These are phyloP conservation scores for Thinopyrum elongatum DNA, from an alignment of 176 grass and related monocot species.

Conservation along the genomic window DNA sequence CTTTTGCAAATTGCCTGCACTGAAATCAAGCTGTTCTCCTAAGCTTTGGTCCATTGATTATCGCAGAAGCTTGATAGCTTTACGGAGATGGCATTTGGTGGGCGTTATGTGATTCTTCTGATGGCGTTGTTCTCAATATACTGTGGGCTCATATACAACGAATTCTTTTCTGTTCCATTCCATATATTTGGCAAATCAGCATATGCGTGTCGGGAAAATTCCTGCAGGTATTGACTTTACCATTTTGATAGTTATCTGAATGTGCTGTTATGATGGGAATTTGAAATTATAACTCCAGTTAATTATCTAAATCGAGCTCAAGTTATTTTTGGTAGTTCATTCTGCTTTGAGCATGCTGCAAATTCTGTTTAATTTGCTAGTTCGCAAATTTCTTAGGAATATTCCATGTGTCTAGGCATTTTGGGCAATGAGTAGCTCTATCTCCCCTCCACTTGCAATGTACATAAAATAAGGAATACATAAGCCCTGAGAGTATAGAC, in stretches of 20 bases:
- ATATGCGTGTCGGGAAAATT: constrained; percentile 76
- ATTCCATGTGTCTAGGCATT: neutral
- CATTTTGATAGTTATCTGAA: constrained; percentile 18
- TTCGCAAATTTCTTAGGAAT: neutral
- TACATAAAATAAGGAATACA: neutral
- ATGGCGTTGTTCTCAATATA: constrained; percentile 99
- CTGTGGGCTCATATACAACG: constrained; percentile 98
- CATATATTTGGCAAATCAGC: constrained; percentile 98
- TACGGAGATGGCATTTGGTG: constrained; percentile 99
- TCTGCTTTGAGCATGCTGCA: neutral
- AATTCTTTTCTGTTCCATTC: constrained; percentile 98
- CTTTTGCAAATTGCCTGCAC: neutral
- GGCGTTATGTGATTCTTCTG: constrained; percentile 96
- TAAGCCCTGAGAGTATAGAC: neutral
- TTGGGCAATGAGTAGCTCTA: neutral
- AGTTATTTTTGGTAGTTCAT: constrained; percentile 1
- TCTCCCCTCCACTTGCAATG: neutral
- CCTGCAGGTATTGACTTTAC: constrained; percentile 68
- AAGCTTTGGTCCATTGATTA: constrained; percentile 14
- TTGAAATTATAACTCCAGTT: constrained; percentile 7
- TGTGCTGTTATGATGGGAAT: constrained; percentile 10
- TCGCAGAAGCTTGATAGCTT: constrained; percentile 95
- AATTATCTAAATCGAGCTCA: neutral
- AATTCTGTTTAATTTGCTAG: neutral
- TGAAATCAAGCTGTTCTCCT: neutral